Percentiles rank a stretch among this genome's conserved stretches.
Conservation (phyloP, 768 basidiomycete species). For the Trametes cingulata region DNA sequence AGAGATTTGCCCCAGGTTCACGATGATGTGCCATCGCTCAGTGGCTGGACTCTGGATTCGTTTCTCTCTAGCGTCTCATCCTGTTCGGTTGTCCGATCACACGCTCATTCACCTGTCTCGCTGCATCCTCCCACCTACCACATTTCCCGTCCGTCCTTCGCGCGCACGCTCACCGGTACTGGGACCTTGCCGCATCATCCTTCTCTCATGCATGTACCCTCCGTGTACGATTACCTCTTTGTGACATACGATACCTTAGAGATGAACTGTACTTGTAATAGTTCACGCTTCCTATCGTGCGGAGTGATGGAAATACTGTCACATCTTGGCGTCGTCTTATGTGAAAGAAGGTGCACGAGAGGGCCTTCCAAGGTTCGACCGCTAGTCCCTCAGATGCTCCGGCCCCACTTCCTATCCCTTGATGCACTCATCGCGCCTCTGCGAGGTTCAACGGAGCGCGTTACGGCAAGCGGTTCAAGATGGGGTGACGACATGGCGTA, state of each 20-base stretch:
- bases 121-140: conserved; percentile 1
- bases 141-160: background rate
- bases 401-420: too few relatives aligned
- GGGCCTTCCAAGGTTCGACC: too few relatives aligned
- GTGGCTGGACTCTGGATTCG: background rate
- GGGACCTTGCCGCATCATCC: conserved; percentile 5
- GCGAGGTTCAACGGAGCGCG: too few relatives aligned
- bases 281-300: too few relatives aligned
- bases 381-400: too few relatives aligned
- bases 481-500: too few relatives aligned
- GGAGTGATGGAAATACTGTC: too few relatives aligned
- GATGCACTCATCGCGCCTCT: too few relatives aligned
- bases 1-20: background rate
- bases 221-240: background rate
- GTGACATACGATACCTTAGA: background rate
- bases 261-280: background rate
- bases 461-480: too few relatives aligned
- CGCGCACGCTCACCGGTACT: conserved; percentile 8
- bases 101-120: background rate
- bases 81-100: background rate
- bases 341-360: too few relatives aligned
- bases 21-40: background rate
- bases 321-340: background rate
- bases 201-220: background rate
- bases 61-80: background rate